Base-by-base conservation (phyloP, 2,329 filamentous ascomycete species). In the Phaeomoniella chlamydospora region DNA sequence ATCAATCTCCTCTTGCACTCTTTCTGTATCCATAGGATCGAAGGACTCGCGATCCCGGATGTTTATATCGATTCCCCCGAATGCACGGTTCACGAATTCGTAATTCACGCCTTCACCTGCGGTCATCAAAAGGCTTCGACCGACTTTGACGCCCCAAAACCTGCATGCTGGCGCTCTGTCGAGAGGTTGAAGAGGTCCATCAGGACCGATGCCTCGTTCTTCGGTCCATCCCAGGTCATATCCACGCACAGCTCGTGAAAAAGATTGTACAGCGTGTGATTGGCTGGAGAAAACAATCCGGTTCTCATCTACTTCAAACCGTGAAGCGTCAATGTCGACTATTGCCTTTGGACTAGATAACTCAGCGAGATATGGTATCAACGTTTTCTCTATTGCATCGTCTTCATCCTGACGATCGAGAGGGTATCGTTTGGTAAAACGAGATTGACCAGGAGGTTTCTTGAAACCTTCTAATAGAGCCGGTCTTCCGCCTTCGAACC, bases 131-230 rank as follows among this genome's bases (percentile, higher is more conserved):
- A 80, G 45, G 1, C 73, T 70, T 37, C 74, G 61, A 1, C 67
- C 72, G 12, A 79, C 68, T 37, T 68, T 68, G 37, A 70, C 56
- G 3, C 63, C 70, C 76, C 76, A 80, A 46, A 72, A 75, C 22
- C 53, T 47, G 18, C 19, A 19, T 17, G n/a, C 9, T 5, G 10
- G 12, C 17, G 10, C 10, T 4, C 18, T 4, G 17, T 18, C 16
- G n/a, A 10, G n/a, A 12, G 14, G 12, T 18, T 34, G 11, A 12
- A 12, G 16, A 17, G 10, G 15, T 16, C 16, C 11, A 18, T 16
- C 6, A 17, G 10, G 15, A n/a, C 16, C 11, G 16, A 10, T 6
- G 32, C 22, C 18, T 36, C 41, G 11, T 39, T 41, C 43, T 32
- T 48, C 43, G 19, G 45, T 38, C 4, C 51, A 42, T 62, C 65